A percentile compares a stretch with the other conserved stretches of the same genome.
phyloP scores from a whole-genome alignment of 495 filamentous ascomycete species.

The Lasiosphaeria ovina region DNA sequence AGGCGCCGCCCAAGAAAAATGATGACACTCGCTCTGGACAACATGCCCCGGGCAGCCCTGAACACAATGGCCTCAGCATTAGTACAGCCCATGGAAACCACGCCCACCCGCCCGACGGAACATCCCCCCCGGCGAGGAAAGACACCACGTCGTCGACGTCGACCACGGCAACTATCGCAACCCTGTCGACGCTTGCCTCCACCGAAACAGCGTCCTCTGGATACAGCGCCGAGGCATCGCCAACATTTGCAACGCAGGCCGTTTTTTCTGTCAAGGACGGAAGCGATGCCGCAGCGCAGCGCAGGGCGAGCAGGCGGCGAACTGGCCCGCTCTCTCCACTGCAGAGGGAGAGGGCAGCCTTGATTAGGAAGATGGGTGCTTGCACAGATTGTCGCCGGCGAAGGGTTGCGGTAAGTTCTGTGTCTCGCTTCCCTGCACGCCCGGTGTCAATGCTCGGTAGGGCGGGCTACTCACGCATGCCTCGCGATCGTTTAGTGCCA shows the following conservation, averaged over 20 bases:
- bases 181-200: slow-evolving; percentile 36
- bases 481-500: slow-evolving; percentile 40
- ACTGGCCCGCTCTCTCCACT: slow-evolving; percentile 46
- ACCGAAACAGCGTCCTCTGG: slow-evolving; percentile 41
- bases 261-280: slow-evolving; percentile 51
- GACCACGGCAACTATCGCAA: slow-evolving; percentile 39
- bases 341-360: slow-evolving; percentile 47
- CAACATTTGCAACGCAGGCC: slow-evolving; percentile 34
- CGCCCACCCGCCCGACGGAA: slow-evolving; percentile 32
- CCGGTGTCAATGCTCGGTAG: not conserved
- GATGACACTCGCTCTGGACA: slow-evolving; percentile 38
- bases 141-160: slow-evolving; percentile 49
- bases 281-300: slow-evolving; percentile 41
- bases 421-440: not conserved
- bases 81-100: slow-evolving; percentile 22
- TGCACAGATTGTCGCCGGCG: slow-evolving; percentile 47
- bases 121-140: slow-evolving; percentile 45
- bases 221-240: slow-evolving; percentile 43
- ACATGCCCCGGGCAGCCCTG: slow-evolving; percentile 18
- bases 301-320: slow-evolving; percentile 44
- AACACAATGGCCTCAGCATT: slow-evolving; percentile 4
- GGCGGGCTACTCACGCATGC: slow-evolving; percentile 6
- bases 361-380: slow-evolving; percentile 51
- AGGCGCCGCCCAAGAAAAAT: slow-evolving; percentile 41
- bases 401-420: slow-evolving; percentile 46